phyloP scores from a whole-genome alignment of 148 eudicot genomes.

The Vaccinium macrocarpon region DNA sequence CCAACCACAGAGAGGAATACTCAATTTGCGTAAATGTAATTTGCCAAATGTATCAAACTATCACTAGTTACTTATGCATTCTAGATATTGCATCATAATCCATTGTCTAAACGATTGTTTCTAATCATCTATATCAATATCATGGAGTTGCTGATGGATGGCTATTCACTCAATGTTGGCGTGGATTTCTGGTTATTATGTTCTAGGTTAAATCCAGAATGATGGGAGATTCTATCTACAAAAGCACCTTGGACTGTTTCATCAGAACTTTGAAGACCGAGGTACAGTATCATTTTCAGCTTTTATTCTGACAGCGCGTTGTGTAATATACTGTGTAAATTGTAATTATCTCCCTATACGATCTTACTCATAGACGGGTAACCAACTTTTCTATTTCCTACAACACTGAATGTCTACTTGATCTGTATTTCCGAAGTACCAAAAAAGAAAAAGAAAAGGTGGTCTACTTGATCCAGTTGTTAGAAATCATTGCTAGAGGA shows the following conservation, averaged over 20 bases:
- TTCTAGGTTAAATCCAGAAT: slow-evolving; percentile 89
- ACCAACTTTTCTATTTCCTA: not conserved
- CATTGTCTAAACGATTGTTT: not conserved
- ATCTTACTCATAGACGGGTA: not conserved
- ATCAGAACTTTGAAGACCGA: slow-evolving; percentile 69
- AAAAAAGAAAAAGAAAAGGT: no score
- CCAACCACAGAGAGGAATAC: not conserved
- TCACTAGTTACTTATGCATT: not conserved
- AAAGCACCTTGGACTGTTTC: slow-evolving; percentile 67
- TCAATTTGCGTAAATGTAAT: not conserved
- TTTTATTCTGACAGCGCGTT: not conserved
- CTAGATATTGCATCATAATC: slow-evolving; percentile 3
- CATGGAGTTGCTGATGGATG: slow-evolving; percentile 33
- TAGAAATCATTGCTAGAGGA: not conserved
- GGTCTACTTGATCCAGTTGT: slow-evolving; percentile 8
- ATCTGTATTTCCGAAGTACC: not conserved
- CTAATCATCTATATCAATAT: slow-evolving; percentile 9
- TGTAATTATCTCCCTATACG: not conserved
- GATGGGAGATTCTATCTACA: slow-evolving; percentile 86
- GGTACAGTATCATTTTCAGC: slow-evolving; percentile 28
- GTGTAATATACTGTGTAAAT: not conserved
- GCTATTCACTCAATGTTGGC: slow-evolving; percentile 34
- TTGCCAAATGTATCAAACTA: not conserved
- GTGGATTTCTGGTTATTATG: slow-evolving; percentile 27
- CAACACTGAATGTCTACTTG: not conserved